Base-by-base conservation (phyloP, 1,284 basidiomycete genomes). In the Boletus holoroseus region DNA sequence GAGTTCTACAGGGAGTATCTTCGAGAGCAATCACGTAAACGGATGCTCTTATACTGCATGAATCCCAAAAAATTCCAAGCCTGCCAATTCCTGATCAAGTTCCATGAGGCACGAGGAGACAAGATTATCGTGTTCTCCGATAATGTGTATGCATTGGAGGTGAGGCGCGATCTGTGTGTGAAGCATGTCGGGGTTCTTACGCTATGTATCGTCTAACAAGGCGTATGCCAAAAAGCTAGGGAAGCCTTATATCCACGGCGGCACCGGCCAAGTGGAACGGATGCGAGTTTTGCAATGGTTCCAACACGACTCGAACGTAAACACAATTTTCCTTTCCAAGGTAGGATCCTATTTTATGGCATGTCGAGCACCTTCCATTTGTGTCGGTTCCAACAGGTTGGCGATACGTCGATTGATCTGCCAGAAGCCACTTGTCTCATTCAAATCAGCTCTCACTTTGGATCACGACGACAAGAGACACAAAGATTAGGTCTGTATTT, bases 61-160 rank as follows among this genome's bases (percentile, higher is more conserved):
- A 99, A 99, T 67, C 96, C 96, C 20, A 92, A 91, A 68, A 99
- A 99, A 75, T 97, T 99, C 69, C 96, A 99, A 71, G 94, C 95
- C 5, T 97, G 94, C 67, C 96, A 99, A 66, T 99, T 97, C 72
- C 75, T 99, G 54, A 99, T 99, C 74, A 91, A 95, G 64, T 99
- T 95, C 62, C 96, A 99, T 69, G 96, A 99, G 73, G 87, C 88
- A 55, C 79, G 96, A 59, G 96, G 96, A 8, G 96, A 99, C 75
- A 99, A 99, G 75, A 94, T 99, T 62, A 99, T 99, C 54, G 96
- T 99, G 3, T 99, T 99, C 66, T 97, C 94, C 2, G 96, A 99
- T 68, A 99, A 99, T 65, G 95, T 99, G 22, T 99, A 82, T 65
- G 94, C 96, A 0, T 75, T 99, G 26, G 93, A 97, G 82, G 93